Evolutionary conservation across 805 yeast species (phyloP).

Genomic region (Peterozyma xylosa): DNA sequence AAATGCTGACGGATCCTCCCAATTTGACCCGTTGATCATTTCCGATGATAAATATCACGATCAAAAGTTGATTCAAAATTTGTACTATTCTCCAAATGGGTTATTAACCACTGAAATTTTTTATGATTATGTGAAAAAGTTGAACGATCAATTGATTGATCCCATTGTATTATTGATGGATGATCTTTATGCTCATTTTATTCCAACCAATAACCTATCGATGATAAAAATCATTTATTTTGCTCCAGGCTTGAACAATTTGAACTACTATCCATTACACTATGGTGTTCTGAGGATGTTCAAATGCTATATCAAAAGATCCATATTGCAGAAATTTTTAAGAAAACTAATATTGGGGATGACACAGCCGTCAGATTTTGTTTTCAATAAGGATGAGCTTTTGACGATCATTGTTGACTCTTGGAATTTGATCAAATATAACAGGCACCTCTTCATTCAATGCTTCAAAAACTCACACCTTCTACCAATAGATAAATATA

Average conservation of each 20-base stretch:
- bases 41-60: conserved; percentile 12
- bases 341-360: conserved; percentile 7
- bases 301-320: conserved; percentile 19
- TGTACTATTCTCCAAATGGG: conserved; percentile 17
- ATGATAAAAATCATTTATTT: conserved; percentile 24
- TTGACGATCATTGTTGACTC: conserved; percentile 16
- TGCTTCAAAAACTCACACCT: conserved; percentile 17
- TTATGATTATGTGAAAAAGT: conserved; percentile 14
- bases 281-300: conserved; percentile 25
- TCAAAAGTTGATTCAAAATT: conserved; percentile 5
- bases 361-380: conserved; percentile 4
- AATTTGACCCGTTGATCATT: conserved; percentile 21
- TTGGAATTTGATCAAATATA: conserved; percentile 11
- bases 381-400: conserved; percentile 15
- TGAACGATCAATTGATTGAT: conserved; percentile 11
- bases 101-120: conserved; percentile 19
- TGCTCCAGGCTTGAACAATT: conserved; percentile 11
- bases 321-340: conserved; percentile 12
- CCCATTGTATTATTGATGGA: conserved; percentile 23
- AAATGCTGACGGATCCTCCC: conserved; percentile 20
- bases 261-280: conserved; percentile 21
- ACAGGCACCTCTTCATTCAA: conserved; percentile 8
- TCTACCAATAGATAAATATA: conserved; percentile 7
- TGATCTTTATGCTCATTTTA: conserved; percentile 25
- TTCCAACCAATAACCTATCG: conserved; percentile 20